phyloP scores from a whole-genome alignment of 768 basidiomycete species.

The Collybiopsis confluens region DNA sequence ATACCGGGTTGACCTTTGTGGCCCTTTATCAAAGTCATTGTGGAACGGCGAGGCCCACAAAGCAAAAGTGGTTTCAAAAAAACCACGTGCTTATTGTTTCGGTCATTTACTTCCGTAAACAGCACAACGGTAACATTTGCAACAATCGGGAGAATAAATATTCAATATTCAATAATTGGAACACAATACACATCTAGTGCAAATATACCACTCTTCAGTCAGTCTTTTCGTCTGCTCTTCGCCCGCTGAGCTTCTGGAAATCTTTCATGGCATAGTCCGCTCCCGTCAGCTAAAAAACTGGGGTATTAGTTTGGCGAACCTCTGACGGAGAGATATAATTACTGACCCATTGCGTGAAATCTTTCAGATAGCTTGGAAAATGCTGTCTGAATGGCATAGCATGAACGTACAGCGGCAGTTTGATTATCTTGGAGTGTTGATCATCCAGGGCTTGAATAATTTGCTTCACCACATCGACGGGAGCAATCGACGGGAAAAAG shows the following conservation, averaged over 20 bases:
- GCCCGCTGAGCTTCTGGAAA: conserved; percentile 62
- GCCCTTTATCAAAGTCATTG: not conserved
- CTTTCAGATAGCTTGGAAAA: conserved; percentile 70
- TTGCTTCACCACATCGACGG: conserved; percentile 72
- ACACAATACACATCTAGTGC: too few species aligned
- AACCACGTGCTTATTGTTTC: not conserved
- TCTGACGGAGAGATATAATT: not conserved
- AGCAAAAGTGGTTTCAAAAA: too few species aligned
- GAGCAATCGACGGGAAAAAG: conserved; percentile 69
- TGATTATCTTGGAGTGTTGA: conserved; percentile 67
- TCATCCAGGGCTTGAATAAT: conserved; percentile 81
- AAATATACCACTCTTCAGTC: not conserved
- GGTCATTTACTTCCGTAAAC: not conserved
- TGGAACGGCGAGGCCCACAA: not conserved
- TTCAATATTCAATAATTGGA: too few species aligned
- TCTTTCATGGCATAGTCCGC: conserved; percentile 70
- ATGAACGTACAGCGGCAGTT: conserved; percentile 70
- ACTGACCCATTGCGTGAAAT: conserved; percentile 72
- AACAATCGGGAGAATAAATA: too few species aligned
- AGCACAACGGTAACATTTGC: too few species aligned
- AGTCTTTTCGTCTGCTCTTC: conserved; percentile 51
- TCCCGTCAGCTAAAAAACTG: conserved; percentile 37
- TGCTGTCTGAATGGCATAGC: conserved; percentile 50
- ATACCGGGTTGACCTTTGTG: not conserved
- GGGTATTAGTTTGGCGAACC: conserved; percentile 2